Evolutionary conservation across 164 flowering plant genomes (phyloP).

Genomic region (Echeveria elegans): DNA sequence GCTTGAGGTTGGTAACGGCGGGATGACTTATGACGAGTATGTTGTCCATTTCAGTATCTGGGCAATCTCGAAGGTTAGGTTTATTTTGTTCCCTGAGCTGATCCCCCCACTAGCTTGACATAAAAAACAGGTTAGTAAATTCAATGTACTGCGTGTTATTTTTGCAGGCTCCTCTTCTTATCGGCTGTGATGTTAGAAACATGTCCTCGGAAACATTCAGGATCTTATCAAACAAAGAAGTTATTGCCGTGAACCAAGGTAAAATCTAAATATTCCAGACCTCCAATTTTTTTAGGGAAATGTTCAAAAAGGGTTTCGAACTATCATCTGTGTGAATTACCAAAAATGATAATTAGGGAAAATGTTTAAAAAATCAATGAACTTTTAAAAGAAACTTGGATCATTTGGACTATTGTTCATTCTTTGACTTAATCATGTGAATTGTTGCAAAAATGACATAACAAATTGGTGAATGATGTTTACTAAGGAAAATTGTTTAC

Average conservation of each 20-base stretch:
- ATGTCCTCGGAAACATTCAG: slow-evolving; percentile 29
- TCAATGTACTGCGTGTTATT: neutral
- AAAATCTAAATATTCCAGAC: too few species aligned
- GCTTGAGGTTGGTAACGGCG: slow-evolving; percentile 93
- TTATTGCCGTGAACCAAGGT: slow-evolving; percentile 82
- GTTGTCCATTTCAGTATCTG: slow-evolving; percentile 87
- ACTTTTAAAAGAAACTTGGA: too few species aligned
- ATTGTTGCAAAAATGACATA: too few species aligned
- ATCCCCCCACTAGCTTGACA: neutral
- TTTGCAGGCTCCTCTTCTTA: slow-evolving; percentile 62
- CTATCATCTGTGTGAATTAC: too few species aligned
- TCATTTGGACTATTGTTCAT: too few species aligned
- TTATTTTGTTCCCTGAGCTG: neutral
- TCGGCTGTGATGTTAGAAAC: slow-evolving; percentile 63
- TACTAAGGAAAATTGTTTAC: too few species aligned
- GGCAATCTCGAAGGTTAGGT: slow-evolving; percentile 60
- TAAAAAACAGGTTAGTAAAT: neutral
- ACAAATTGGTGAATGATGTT: too few species aligned
- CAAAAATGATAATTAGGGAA: too few species aligned
- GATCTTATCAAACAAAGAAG: slow-evolving; percentile 59
- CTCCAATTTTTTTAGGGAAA: too few species aligned
- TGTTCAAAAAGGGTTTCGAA: too few species aligned
- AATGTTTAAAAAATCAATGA: too few species aligned
- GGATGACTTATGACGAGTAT: slow-evolving; percentile 67
- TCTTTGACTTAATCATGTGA: too few species aligned